Conservation (phyloP, 2,329 filamentous ascomycete genomes). For the Cercospora citrullina region DNA sequence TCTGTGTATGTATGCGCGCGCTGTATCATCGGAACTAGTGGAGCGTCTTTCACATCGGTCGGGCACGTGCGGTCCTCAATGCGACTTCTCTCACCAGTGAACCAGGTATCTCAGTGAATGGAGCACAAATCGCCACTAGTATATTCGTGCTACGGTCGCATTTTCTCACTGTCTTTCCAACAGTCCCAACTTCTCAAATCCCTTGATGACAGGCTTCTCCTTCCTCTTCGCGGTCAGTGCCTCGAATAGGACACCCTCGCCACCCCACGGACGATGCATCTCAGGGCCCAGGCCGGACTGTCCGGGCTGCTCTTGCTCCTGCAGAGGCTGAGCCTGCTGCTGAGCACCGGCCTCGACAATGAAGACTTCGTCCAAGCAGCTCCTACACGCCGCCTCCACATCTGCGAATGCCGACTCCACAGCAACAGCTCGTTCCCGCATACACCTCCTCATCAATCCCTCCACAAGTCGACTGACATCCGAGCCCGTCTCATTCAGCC, state of each 20-base stretch:
- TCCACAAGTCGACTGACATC: slow-evolving; percentile 76
- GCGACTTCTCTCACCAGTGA: no score
- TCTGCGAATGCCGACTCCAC: slow-evolving; percentile 73
- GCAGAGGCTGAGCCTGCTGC: slow-evolving; percentile 22
- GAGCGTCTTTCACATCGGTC: neutral
- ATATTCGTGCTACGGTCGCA: no score
- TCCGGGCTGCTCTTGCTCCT: neutral
- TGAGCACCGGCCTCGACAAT: slow-evolving; percentile 14
- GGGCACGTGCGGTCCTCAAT: no score
- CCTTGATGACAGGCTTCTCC: slow-evolving; percentile 56
- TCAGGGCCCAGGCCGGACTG: slow-evolving; percentile 22
- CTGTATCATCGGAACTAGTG: neutral
- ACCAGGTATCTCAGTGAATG: no score
- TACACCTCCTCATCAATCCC: slow-evolving; percentile 73
- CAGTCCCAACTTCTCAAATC: slow-evolving; percentile 49
- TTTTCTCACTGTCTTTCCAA: slow-evolving; percentile 31
- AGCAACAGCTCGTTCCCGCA: slow-evolving; percentile 82
- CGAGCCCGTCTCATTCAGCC: slow-evolving; percentile 69
- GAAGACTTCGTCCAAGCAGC: slow-evolving; percentile 72
- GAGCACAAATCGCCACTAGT: no score
- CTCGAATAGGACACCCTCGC: slow-evolving; percentile 50
- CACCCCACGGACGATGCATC: slow-evolving; percentile 42
- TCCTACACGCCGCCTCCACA: slow-evolving; percentile 68
- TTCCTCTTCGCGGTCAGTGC: slow-evolving; percentile 43
- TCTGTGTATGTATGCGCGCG: neutral